phyloP scores from a whole-genome alignment of 768 basidiomycete genomes.

The Russula emetica region DNA sequence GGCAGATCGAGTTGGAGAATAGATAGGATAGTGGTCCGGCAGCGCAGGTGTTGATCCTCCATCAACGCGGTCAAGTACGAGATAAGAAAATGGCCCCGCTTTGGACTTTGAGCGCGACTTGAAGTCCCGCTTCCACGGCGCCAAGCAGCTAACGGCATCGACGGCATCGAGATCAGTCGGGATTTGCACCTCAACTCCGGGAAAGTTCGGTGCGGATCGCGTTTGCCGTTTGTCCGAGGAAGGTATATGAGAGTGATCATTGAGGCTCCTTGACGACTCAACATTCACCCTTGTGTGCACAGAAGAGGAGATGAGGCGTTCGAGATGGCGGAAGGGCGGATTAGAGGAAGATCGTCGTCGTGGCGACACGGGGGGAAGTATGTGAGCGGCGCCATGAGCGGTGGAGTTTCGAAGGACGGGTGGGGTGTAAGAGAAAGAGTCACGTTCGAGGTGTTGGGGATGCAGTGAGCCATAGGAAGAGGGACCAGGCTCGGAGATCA shows the following conservation, averaged over 20 bases:
- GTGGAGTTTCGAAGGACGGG: background rate
- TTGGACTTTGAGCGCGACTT: slow-evolving; percentile 31
- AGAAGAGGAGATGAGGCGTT: slow-evolving; percentile 3
- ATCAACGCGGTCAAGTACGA: slow-evolving; percentile 16
- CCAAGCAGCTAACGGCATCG: slow-evolving; percentile 37
- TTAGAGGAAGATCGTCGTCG: slow-evolving; percentile 20
- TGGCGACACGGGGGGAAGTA: background rate
- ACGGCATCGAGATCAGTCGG: slow-evolving; percentile 28
- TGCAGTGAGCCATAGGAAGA: slow-evolving; percentile 35
- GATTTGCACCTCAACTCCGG: slow-evolving; percentile 5
- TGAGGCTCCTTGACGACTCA: slow-evolving; percentile 41
- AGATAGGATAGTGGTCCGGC: slow-evolving; percentile 26
- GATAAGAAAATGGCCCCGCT: slow-evolving; percentile 24
- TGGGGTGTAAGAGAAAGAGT: background rate
- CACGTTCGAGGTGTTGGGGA: slow-evolving; percentile 7
- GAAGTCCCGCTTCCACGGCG: slow-evolving; percentile 44
- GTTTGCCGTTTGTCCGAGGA: slow-evolving; percentile 32
- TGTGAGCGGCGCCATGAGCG: background rate
- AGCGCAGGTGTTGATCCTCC: slow-evolving; percentile 2
- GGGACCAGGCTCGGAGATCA: slow-evolving; percentile 31
- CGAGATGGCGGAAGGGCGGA: background rate
- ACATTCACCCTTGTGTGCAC: slow-evolving; percentile 45
- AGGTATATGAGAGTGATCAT: slow-evolving; percentile 54
- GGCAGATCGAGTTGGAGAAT: slow-evolving; percentile 21
- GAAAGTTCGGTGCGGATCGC: slow-evolving; percentile 25